Evolutionary conservation across 345 rosid genomes (phyloP), one percentile per base, ranked within the genome.

Genomic region (Hypericum perforatum): DNA sequence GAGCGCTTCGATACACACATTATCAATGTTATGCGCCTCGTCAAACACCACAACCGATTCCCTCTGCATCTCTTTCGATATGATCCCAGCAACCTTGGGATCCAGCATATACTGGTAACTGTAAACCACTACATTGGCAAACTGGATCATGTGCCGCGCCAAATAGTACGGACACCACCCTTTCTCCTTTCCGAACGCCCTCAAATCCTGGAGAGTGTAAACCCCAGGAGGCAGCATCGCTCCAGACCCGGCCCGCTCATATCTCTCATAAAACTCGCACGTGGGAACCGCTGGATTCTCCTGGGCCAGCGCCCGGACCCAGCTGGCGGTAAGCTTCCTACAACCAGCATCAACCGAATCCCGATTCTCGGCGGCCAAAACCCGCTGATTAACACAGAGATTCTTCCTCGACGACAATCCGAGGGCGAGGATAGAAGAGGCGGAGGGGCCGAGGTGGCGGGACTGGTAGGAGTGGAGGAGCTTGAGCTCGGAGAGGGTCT

Each of bases 1-100:
- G 43, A 92, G 95, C 11, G 97, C 95, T 76, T 92, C 98, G 46
- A 92, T 88, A 62, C 98, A 92, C 56, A 88, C 97, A 54, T 92
- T 92, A 48, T 88, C 98, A 10, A 92, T 92, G 66, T 88, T 92
- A 73, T 92, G 98, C 1, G 97, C 98, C 79, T 92, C 98, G 47
- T 88, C 97, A 73, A 92, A 92, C 45, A 88, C 94, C 59, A 88
- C 91, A 53, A 88, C 98, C 11, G 95, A 73, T 74, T 92, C 98
- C 73, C 72, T 85, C 65, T 85, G 98, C 78, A 92, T 73, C 70
- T 92, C 98, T 76, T 92, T 92, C 0, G 98, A 92, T 73, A 92
- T 88, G 58, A 92, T 83, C 49, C 91, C 95, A 53, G 97, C 95
- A 58, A 92, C 98, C 76, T 92, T 92, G 7, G 98, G 98, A 74